Evolutionary conservation across 1,284 basidiomycete genomes (phyloP), one percentile per base, ranked within the genome.

Genomic region (Ceratobasidium sp.): DNA sequence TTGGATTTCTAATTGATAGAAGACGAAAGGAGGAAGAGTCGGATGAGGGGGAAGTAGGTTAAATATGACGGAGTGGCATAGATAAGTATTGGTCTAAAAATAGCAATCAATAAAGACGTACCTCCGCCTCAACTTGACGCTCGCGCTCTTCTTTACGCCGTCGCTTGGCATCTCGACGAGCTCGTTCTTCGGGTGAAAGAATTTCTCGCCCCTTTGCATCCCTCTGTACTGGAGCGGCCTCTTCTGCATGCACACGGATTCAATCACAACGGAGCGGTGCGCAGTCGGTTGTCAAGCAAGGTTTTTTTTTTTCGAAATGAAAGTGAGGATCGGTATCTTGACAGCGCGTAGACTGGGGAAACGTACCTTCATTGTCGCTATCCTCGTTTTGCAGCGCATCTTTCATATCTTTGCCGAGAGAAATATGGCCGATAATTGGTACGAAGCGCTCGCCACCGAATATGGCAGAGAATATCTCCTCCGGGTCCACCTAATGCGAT

Each of bases 321-420:
- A 62, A 52, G 61, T n/a, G 9, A 42, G 26, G 28, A 17, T 56
- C 28, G n/a, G 54, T 33, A 23, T 67, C 69, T 44, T 64, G 48
- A 15, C 65, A 66, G 3, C 70, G 17, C 9, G 33, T 23, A 28
- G 46, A 23, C 15, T 5, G 38, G 42, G 13, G 26, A 17, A n/a
- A 54, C 59, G 6, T 12, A 74, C 82, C 85, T 33, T 86, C 88
- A 26, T 89, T 88, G 12, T 88, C 89, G 79, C 94, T 93, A 12
- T 89, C 91, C 75, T 93, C 92, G 68, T 94, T 94, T 83, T 99
- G 97, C 83, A 99, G 87, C 5, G 96, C 97, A 6, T 96, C 91
- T 87, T 99, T 99, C 98, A 99, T 99, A 82, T 99, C 97, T 81
- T 91, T 91, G 46, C 96, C 97, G 81, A 96, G 87, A 75, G 92